Base-by-base conservation (phyloP, 805 yeast species). In the Schizosaccharomyces lindneri region DNA sequence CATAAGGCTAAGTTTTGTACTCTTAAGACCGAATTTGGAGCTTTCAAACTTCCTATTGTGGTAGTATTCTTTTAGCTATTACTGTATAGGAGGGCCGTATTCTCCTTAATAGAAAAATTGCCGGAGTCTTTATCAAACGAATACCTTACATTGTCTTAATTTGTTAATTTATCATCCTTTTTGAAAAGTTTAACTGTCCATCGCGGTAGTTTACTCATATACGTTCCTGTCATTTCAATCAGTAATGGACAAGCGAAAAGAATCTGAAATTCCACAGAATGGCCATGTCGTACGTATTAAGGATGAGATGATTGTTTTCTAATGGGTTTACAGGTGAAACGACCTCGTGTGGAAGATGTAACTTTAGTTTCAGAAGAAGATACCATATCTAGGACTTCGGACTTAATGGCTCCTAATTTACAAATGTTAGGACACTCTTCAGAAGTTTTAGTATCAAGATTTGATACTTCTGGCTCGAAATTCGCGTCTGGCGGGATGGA, bases 401-500 rank as follows among this genome's bases (percentile, higher is more conserved):
- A 62, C 24, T 48, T 66, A 15, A 63, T 62, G 31, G 66, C 66
- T 11, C 68, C 68, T 15, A 65, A 64, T 17, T 55, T 65, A 17
- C 66, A 65, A 51, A 61, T 66, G 43, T 48, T 64, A 6, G 68
- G 68, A 5, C 68, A 66, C 48, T 48, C 64, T 32, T 67, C 82
- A 0, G 72, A 82, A 1, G 82, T 82, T 0, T 71, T 79, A 19
- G 69, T 80, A 1, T 76, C 78, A 4, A 72, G 74, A 59, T 83
- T 83, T 71, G 80, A 74, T 67, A 70, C 68, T 2, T 70, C 73
- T 31, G 89, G 87, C 0, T 67, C 72, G 5, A 64, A 70, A 6
- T 69, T 83, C 21, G 89, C 84, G 0, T 75, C 87, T 2, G 84
- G 82, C 4, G 85, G 88, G 2, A 64, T 73, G 19, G 90, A 85